Evolutionary conservation across 1,139 yeast genomes (phyloP).

Genomic region (Sugiyamaella novakii): DNA sequence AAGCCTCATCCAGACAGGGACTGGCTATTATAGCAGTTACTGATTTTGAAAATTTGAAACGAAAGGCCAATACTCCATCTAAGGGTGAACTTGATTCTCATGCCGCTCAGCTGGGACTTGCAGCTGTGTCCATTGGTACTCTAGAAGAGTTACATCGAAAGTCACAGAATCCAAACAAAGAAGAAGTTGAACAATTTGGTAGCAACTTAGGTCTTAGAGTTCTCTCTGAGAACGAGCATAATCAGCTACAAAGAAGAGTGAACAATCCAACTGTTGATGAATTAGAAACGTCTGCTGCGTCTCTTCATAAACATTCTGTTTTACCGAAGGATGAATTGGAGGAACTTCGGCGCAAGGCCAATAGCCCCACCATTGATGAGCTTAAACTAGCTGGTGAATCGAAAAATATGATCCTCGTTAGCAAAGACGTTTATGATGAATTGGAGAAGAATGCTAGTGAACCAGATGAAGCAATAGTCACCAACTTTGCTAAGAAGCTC

Average conservation of each 20-base stretch:
- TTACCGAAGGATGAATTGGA: constrained; percentile 36
- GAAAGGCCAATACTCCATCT: constrained; percentile 33
- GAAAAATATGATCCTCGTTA: constrained; percentile 29
- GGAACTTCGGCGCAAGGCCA: constrained; percentile 32
- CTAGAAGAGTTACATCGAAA: constrained; percentile 35
- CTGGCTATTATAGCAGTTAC: constrained; percentile 40
- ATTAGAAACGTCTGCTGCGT: constrained; percentile 29
- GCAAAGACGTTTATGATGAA: constrained; percentile 33
- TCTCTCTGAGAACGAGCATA: constrained; percentile 26
- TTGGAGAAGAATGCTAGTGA: constrained; percentile 33
- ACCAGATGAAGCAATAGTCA: constrained; percentile 34
- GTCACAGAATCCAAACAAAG: constrained; percentile 32
- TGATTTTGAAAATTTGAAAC: constrained; percentile 36
- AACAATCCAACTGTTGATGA: constrained; percentile 33
- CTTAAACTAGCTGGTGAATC: constrained; percentile 30
- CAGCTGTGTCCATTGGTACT: constrained; percentile 34
- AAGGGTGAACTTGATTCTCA: constrained; percentile 31
- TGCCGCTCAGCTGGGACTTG: constrained; percentile 33
- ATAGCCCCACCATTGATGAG: constrained; percentile 35
- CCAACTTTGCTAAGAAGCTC: constrained; percentile 36
- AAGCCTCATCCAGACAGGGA: constrained; percentile 34
- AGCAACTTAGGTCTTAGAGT: constrained; percentile 33
- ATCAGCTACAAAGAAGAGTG: constrained; percentile 31
- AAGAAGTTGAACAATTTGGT: constrained; percentile 32
- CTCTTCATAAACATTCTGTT: constrained; percentile 33